Conservation (phyloP, 345 rosid genomes). For the Eucalyptus shirleyi region DNA sequence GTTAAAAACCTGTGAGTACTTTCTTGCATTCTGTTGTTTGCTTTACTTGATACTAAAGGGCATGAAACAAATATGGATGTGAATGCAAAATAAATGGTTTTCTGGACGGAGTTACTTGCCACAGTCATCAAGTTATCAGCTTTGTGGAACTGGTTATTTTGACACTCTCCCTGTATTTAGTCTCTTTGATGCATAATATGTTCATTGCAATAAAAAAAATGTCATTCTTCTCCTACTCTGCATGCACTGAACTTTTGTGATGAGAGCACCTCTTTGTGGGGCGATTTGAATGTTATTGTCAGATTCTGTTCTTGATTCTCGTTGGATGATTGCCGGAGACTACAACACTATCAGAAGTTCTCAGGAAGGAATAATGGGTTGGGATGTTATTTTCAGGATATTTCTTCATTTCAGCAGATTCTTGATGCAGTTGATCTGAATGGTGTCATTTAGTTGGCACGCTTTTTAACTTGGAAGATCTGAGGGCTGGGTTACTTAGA, state of each 20-base stretch:
- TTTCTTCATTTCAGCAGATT: not conserved
- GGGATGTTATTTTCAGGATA: not conserved
- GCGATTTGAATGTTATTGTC: not conserved
- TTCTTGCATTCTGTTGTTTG: not conserved
- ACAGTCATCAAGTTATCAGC: not conserved
- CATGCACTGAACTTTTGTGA: not conserved
- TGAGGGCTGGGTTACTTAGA: not conserved
- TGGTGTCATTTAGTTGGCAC: not conserved
- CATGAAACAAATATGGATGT: not conserved
- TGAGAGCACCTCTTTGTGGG: not conserved
- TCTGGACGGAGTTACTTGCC: not conserved
- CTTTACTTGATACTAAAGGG: not conserved
- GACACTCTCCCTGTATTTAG: not conserved
- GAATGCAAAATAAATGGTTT: not conserved
- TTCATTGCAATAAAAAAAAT: not conserved
- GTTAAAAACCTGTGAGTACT: not conserved
- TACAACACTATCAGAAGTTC: not conserved
- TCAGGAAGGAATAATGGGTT: not conserved
- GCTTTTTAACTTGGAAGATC: not conserved
- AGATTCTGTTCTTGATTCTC: not conserved
- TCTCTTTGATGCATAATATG: not conserved
- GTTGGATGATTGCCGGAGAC: not conserved
- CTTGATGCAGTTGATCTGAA: not conserved
- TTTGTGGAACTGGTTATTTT: not conserved
- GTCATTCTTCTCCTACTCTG: not conserved